Evolutionary conservation across 2,329 filamentous ascomycete species (phyloP), one percentile per base, ranked within the genome.

Genomic region (Fusarium piperis): DNA sequence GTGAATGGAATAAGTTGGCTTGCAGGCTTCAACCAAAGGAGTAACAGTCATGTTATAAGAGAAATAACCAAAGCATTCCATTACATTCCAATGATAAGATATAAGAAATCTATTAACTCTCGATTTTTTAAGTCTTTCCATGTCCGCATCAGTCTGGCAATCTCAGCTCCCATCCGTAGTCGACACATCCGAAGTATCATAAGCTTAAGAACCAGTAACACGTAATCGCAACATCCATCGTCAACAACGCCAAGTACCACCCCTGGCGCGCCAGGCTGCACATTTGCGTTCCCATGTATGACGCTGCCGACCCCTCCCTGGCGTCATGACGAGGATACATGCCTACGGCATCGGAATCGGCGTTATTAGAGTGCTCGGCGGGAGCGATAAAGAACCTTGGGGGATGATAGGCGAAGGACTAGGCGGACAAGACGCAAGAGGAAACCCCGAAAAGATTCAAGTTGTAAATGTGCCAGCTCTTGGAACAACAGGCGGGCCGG

Each of bases 21-120:
- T 23, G 23, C 23, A 23, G 23, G 3, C 23, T 23, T 23, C n/a
- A 2, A 23, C 23, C 20, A 13, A 46, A 23, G 20, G 12, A 26
- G n/a, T 9, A 20, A 26, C 41, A 20, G 38, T 39, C 18, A 12
- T 8, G 8, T 46, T n/a, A 15, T 15, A n/a, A 30, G 16, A 33
- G 13, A 33, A 23, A 39, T 20, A 59, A n/a, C 56, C n/a, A 10
- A 23, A 35, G 23, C 13, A 33, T 20, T 4, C 35, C 28, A 33
- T 20, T 4, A 32, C 28, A 32, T n/a, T 20, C 41, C 15, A 62
- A 67, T 58, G 32, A 72, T 30, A 11, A 48, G 26, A 68, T 67
- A 67, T 46, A 75, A 64, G 60, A 74, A 73, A 72, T 76, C 74
- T 77, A 77, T 76, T 74, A 71, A 62, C 26, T 69, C 65, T 70